phyloP scores from a whole-genome alignment of 805 yeast genomes.

The Saturnispora dispora region DNA sequence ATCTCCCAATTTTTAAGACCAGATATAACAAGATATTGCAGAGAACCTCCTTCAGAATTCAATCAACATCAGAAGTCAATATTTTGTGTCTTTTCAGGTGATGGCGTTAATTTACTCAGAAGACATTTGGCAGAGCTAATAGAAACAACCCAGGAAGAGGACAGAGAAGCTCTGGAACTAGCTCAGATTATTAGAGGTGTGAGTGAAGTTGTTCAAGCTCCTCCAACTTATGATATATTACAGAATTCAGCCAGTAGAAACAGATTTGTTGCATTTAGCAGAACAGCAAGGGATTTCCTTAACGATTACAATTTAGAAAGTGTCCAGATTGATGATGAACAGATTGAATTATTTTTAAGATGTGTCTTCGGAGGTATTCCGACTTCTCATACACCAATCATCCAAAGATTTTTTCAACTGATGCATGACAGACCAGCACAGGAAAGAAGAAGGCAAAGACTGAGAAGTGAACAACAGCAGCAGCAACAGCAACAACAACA shows the following conservation, averaged over 20 bases:
- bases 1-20: constrained; percentile 79
- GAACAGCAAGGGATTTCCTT: constrained; percentile 22
- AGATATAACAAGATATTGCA: constrained; percentile 78
- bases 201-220: constrained; percentile 15
- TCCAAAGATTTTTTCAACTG: constrained; percentile 26
- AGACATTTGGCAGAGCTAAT: constrained; percentile 43
- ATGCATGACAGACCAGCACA: constrained; percentile 15
- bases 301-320: constrained; percentile 23
- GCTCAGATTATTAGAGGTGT: constrained; percentile 23
- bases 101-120: constrained; percentile 72
- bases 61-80: constrained; percentile 74
- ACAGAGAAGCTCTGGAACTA: constrained; percentile 25
- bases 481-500: not conserved
- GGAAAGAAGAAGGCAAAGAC: constrained; percentile 8
- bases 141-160: constrained; percentile 26
- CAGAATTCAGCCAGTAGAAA: constrained; percentile 18
- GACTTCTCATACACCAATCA: constrained; percentile 23
- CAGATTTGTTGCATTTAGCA: constrained; percentile 23
- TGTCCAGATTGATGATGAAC: constrained; percentile 18
- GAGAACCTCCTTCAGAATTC: constrained; percentile 89
- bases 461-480: constrained; percentile 11
- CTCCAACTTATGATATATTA: constrained; percentile 8
- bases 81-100: constrained; percentile 91
- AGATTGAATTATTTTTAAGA: constrained; percentile 24
- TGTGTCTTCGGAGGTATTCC: constrained; percentile 25